Evolutionary conservation across 1,284 basidiomycete genomes (phyloP).

Genomic region (Cryptococcus wingfieldii): DNA sequence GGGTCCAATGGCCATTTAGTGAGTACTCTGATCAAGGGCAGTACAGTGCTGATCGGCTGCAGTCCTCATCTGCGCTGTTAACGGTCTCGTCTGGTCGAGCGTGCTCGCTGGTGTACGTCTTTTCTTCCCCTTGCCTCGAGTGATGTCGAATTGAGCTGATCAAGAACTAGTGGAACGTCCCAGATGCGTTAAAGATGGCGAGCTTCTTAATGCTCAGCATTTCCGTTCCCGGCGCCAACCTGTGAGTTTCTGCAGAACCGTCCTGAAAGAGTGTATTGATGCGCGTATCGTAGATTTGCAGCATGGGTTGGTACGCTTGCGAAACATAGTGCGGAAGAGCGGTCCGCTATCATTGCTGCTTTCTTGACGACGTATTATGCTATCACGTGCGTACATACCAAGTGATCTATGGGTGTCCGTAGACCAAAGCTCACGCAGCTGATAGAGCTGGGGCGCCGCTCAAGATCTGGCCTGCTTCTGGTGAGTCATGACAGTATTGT

Average conservation of each 20-base stretch:
- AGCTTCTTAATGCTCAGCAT: constrained; percentile 12
- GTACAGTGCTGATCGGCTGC: not conserved
- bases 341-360: constrained; percentile 12
- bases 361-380: constrained; percentile 10
- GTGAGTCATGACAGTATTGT: too few relatives aligned
- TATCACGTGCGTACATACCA: constrained; percentile 5
- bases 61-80: constrained; percentile 3
- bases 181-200: constrained; percentile 11
- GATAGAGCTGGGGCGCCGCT: constrained; percentile 12
- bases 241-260: constrained; percentile 2
- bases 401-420: too few relatives aligned
- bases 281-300: constrained; percentile 2
- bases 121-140: too few relatives aligned
- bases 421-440: not conserved
- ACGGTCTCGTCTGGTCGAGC: constrained; percentile 9
- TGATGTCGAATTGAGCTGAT: too few relatives aligned
- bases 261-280: not conserved
- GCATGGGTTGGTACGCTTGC: constrained; percentile 10
- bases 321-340: constrained; percentile 15
- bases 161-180: constrained; percentile 7
- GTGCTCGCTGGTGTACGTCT: constrained; percentile 10
- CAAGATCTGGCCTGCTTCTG: constrained; percentile 11
- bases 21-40: not conserved
- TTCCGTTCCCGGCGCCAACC: constrained; percentile 1
- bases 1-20: constrained; percentile 15